phyloP scores from a whole-genome alignment of 2,329 filamentous ascomycete species.

The Sporothrix brunneoviolacea region DNA sequence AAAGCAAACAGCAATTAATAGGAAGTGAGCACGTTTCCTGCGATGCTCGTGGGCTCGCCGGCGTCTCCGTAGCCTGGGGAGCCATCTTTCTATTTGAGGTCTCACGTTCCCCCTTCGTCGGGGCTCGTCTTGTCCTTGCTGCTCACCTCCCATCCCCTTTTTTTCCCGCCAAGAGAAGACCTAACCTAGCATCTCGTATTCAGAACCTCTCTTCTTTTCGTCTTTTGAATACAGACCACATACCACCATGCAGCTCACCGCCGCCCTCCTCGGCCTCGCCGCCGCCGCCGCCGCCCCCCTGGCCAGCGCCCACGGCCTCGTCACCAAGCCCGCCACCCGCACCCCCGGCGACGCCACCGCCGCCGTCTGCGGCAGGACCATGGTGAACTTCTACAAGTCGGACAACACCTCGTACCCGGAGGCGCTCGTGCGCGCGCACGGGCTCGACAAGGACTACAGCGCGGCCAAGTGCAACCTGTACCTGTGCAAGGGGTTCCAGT shows the following conservation, averaged over 20 bases:
- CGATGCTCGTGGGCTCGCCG: too few relatives aligned
- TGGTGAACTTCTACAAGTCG: constrained; percentile 26
- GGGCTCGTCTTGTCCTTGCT: background rate
- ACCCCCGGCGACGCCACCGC: constrained; percentile 22
- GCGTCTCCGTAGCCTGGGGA: too few relatives aligned
- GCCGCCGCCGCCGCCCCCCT: constrained; percentile 4
- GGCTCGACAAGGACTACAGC: constrained; percentile 21
- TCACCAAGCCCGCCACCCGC: constrained; percentile 22
- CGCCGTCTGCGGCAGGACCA: constrained; percentile 25
- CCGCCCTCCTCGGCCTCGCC: constrained; percentile 17
- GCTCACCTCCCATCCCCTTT: background rate
- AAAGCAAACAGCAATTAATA: too few relatives aligned
- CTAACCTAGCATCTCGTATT: too few relatives aligned
- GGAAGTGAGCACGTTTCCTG: too few relatives aligned
- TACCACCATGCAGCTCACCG: constrained; percentile 10
- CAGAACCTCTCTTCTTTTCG: too few relatives aligned
- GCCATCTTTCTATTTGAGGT: too few relatives aligned
- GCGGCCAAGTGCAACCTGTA: constrained; percentile 30
- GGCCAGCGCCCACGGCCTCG: constrained; percentile 23
- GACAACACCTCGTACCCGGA: constrained; percentile 30
- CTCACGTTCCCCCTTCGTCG: too few relatives aligned
- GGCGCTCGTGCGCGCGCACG: constrained; percentile 24
- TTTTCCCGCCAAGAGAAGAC: too few relatives aligned
- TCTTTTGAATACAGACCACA: too few relatives aligned
- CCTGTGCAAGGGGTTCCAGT: constrained; percentile 35